A percentile compares a stretch with the other conserved stretches of the same genome.
These are phyloP conservation scores for Agarophyton chilense DNA, from an alignment of 23 red algal genomes.

Conservation along the genomic window DNA sequence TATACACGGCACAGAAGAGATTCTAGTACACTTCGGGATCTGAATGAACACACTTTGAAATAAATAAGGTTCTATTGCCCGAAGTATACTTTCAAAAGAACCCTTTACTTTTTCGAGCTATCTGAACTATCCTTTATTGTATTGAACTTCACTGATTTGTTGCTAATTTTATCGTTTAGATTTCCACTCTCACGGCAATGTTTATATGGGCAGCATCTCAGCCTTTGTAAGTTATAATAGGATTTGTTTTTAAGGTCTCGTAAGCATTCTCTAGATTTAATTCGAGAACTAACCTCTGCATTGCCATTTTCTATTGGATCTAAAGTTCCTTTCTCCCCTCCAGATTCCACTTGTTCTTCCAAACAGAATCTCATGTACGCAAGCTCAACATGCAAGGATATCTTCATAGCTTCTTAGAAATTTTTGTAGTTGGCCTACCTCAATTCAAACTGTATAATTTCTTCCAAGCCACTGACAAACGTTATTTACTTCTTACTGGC, in stretches of 20 bases:
- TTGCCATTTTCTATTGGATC: slow-evolving; percentile 42
- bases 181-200: neutral
- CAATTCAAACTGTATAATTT: neutral
- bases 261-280: neutral
- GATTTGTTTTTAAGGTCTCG: neutral
- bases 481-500: neutral
- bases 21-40: neutral
- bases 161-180: neutral
- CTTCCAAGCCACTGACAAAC: neutral
- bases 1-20: neutral
- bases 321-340: neutral
- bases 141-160: neutral
- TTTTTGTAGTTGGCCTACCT: neutral
- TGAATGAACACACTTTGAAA: neutral
- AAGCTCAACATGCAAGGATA: neutral
- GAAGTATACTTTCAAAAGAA: neutral
- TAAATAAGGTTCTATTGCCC: neutral
- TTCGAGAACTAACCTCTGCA: neutral
- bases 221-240: slow-evolving; percentile 26
- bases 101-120: neutral
- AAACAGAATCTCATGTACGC: neutral
- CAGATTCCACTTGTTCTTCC: neutral
- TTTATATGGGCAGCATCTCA: slow-evolving; percentile 20
- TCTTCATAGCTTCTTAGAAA: neutral
- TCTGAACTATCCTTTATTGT: neutral